Conservation (phyloP, 768 basidiomycete species). For the Mycena rosella region DNA sequence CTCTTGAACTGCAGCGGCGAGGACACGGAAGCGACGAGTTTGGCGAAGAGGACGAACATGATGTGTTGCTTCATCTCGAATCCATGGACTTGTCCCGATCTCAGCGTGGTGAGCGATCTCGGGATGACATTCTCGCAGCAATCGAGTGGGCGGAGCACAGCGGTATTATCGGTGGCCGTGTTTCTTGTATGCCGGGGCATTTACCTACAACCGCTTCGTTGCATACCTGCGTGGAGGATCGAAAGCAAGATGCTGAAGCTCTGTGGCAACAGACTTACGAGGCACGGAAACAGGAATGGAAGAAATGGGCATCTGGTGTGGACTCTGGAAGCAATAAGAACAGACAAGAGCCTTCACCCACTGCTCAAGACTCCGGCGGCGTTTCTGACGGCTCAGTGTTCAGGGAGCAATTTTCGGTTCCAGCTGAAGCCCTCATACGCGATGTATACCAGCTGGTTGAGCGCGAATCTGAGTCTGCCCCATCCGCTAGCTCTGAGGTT, state of each 20-base stretch:
- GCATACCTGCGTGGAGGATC: not conserved
- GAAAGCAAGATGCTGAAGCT: not conserved
- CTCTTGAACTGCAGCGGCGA: not conserved
- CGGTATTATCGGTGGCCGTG: not conserved
- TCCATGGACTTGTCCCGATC: not conserved
- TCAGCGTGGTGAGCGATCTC: not conserved
- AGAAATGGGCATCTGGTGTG: not conserved
- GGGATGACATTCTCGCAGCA: not conserved
- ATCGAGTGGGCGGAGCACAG: not conserved
- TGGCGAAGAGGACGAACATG: not conserved
- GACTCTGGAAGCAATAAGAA: too few relatives aligned
- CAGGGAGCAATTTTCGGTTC: too few relatives aligned
- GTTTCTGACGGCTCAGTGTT: too few relatives aligned
- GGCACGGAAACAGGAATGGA: not conserved
- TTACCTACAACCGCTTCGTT: too few relatives aligned
- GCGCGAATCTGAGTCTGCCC: not conserved
- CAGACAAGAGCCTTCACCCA: too few relatives aligned
- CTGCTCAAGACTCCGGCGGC: too few relatives aligned
- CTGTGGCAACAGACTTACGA: slow-evolving; percentile 1
- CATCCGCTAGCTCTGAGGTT: too few relatives aligned
- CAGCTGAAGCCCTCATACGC: too few relatives aligned
- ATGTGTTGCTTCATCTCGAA: not conserved
- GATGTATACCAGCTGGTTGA: too few relatives aligned
- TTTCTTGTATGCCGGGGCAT: too few relatives aligned
- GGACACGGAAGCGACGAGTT: not conserved